Evolutionary conservation across 139 green algal genomes (phyloP), one percentile per base, ranked within the genome.

Genomic region (Picochlorum costavermella): DNA sequence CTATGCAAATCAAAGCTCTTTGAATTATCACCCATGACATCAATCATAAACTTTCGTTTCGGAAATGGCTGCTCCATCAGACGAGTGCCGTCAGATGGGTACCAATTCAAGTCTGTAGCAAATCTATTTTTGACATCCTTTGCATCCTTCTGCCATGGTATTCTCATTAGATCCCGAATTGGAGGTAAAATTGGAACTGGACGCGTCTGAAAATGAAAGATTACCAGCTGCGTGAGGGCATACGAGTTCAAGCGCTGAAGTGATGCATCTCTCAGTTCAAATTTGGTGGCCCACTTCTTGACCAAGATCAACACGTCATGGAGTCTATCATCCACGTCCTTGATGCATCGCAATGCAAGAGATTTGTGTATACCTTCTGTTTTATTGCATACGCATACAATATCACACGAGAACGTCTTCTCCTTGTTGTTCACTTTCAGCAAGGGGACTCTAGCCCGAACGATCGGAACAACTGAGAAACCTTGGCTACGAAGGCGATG

Each of bases 191-290:
- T 59, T 1, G 71, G 28, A 6, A 71, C 70, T 13, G 16, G 12
- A 3, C 66, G 57, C 3, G 55, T 80, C 56, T 84, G 78, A 14
- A 83, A 62, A 64, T 81, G 64, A 50, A 83, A 83, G 9, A 80
- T 5, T 28, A 83, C 78, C 75, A 95, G 65, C 56, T 92, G 69
- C 0, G 72, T 84, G 14, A 93, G 76, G 14, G 71, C 81, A 60
- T 82, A 92, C 37, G 66, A 83, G 79, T 94, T 95, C 69, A 95
- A 83, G 14, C 83, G 90, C 53, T 79, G 80, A n/a, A 60, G 46
- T 0, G 76, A 36, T 1, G 81, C 73, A 61, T 94, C 81, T 50
- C 95, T 95, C 33, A 94, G 60, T 45, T 56, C 68, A 28, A 90
- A 74, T 2, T 74, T 69, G 23, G 72, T 72, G 4, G 84, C 78